Evolutionary conservation across 495 filamentous ascomycete species (phyloP).

Genomic region (Amphirosellinia nigrospora): DNA sequence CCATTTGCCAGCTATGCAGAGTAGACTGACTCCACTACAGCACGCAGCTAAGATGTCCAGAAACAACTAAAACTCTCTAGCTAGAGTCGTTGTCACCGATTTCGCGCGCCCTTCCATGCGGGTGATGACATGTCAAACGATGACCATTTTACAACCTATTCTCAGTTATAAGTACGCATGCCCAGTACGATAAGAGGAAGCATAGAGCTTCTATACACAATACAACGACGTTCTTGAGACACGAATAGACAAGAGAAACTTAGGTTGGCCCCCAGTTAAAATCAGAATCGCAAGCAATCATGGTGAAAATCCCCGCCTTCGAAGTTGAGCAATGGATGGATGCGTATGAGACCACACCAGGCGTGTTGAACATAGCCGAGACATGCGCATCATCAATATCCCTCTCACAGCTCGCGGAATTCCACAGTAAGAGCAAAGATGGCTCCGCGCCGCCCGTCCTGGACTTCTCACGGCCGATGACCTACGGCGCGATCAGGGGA

Average conservation of each 20-base stretch:
- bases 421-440: slow-evolving; percentile 56
- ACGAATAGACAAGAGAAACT: not conserved
- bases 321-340: slow-evolving; percentile 96
- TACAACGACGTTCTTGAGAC: not conserved
- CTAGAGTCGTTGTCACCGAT: not conserved
- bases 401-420: slow-evolving; percentile 69
- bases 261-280: not conserved
- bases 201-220: not conserved
- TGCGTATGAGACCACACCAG: slow-evolving; percentile 70
- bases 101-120: slow-evolving; percentile 9
- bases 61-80: not conserved
- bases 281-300: slow-evolving; percentile 40
- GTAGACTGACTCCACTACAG: not conserved
- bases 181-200: not conserved
- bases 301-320: slow-evolving; percentile 76
- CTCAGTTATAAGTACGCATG: not conserved
- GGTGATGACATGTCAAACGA: slow-evolving; percentile 5
- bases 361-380: slow-evolving; percentile 84
- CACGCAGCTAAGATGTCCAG: not conserved
- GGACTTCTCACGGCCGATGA: slow-evolving; percentile 59
- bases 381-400: slow-evolving; percentile 86
- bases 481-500: slow-evolving; percentile 75
- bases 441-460: slow-evolving; percentile 31
- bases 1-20: not conserved
- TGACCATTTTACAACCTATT: not conserved